Percentiles rank a stretch among this genome's conserved stretches.
Conservation (phyloP, 805 yeast genomes). For the Saturnispora saitoi region DNA sequence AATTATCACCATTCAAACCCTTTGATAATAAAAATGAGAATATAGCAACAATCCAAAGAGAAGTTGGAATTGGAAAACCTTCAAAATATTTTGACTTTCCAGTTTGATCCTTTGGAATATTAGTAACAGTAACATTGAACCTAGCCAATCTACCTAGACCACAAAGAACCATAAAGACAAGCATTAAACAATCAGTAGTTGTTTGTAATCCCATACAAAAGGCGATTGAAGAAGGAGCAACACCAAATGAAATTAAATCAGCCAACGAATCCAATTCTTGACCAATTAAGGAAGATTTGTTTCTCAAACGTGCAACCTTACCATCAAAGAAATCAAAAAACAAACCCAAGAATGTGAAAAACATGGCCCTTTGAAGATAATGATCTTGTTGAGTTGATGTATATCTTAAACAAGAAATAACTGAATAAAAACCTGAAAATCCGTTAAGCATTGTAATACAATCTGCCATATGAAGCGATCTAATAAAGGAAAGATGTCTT, state of each 20-base stretch:
- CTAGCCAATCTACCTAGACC: slow-evolving; percentile 92
- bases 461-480: slow-evolving; percentile 91
- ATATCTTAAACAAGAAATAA: slow-evolving; percentile 77
- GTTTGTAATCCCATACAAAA: slow-evolving; percentile 86
- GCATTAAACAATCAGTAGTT: slow-evolving; percentile 65
- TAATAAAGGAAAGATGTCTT: slow-evolving; percentile 77
- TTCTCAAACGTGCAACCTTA: slow-evolving; percentile 89
- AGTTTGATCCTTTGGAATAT: slow-evolving; percentile 77
- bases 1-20: slow-evolving; percentile 31
- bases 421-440: slow-evolving; percentile 85
- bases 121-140: slow-evolving; percentile 88
- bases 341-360: slow-evolving; percentile 79
- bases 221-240: slow-evolving; percentile 90
- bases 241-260: slow-evolving; percentile 89
- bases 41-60: slow-evolving; percentile 60
- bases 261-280: slow-evolving; percentile 97
- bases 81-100: slow-evolving; percentile 92
- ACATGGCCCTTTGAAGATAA: slow-evolving; percentile 80
- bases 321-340: slow-evolving; percentile 97
- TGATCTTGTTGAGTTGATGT: slow-evolving; percentile 60
- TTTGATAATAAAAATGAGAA: slow-evolving; percentile 60
- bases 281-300: slow-evolving; percentile 88
- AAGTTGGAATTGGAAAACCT: slow-evolving; percentile 93
- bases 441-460: slow-evolving; percentile 92
- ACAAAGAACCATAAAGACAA: slow-evolving; percentile 82